A percentile compares a stretch with the other conserved stretches of the same genome.
Evolutionary conservation across 2,329 filamentous ascomycete species (phyloP).

Genomic region (Boeremia exigua): DNA sequence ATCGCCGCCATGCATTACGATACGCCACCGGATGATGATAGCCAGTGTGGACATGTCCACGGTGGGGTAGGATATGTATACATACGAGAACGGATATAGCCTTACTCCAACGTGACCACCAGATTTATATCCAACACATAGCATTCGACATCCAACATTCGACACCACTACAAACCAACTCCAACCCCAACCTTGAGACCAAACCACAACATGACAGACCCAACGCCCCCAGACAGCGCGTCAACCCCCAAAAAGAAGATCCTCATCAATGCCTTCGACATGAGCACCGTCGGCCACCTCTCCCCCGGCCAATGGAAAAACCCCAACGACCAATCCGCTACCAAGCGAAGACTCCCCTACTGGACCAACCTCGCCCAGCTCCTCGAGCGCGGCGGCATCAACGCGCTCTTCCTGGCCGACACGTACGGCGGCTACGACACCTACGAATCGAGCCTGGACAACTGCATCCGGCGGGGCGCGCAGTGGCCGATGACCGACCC

Average conservation of each 20-base stretch:
- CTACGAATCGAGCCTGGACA: constrained; percentile 65
- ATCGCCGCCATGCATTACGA: constrained; percentile 26
- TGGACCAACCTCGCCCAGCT: constrained; percentile 70
- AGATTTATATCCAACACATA: not conserved
- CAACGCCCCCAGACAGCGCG: constrained; percentile 15
- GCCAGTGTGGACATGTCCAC: not conserved
- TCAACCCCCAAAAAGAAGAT: constrained; percentile 55
- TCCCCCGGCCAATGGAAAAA: constrained; percentile 74
- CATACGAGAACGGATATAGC: not conserved
- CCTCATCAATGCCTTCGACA: constrained; percentile 69
- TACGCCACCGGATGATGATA: not conserved
- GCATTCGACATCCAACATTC: not conserved
- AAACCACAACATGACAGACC: constrained; percentile 23
- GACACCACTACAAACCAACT: not conserved
- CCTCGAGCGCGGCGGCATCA: constrained; percentile 67
- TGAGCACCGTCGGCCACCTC: constrained; percentile 69
- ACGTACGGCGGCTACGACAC: constrained; percentile 70
- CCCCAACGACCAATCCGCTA: constrained; percentile 65
- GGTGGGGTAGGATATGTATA: not conserved
- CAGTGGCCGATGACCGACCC: constrained; percentile 72
- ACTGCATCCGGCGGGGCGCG: constrained; percentile 66
- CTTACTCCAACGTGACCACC: no score
- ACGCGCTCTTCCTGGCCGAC: constrained; percentile 70
- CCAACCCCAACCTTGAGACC: no score
- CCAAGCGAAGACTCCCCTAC: constrained; percentile 66